Evolutionary conservation across 805 yeast species (phyloP).

Genomic region (Wickerhamomyces queroliae): DNA sequence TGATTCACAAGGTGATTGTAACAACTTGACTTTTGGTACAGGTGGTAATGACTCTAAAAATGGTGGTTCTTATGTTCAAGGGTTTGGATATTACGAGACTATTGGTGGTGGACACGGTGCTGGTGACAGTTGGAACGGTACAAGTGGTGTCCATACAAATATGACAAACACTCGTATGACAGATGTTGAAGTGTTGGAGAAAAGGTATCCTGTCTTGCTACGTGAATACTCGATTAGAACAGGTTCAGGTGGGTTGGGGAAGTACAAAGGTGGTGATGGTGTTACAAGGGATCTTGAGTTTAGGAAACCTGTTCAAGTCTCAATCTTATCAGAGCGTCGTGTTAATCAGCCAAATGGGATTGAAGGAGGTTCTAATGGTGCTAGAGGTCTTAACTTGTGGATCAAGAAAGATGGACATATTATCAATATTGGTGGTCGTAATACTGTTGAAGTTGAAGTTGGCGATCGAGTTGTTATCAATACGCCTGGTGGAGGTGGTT

Average conservation of each 20-base stretch:
- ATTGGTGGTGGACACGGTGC: constrained; percentile 97
- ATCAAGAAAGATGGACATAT: constrained; percentile 28
- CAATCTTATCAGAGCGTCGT: constrained; percentile 83
- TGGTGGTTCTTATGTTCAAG: constrained; percentile 46
- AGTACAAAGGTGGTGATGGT: constrained; percentile 77
- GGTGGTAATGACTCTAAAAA: constrained; percentile 54
- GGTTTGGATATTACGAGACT: constrained; percentile 91
- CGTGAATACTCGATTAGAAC: constrained; percentile 64
- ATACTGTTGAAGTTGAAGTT: constrained; percentile 45
- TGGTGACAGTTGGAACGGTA: constrained; percentile 80
- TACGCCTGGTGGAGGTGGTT: constrained; percentile 90
- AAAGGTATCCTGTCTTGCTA: constrained; percentile 78
- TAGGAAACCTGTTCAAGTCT: constrained; percentile 62
- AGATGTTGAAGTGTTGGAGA: constrained; percentile 84
- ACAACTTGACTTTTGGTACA: constrained; percentile 87
- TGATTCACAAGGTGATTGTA: constrained; percentile 94
- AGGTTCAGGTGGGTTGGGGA: constrained; percentile 79
- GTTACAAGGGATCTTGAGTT: constrained; percentile 83
- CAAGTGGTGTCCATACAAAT: constrained; percentile 86
- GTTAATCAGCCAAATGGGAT: constrained; percentile 83
- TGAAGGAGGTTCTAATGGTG: constrained; percentile 74
- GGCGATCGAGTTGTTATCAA: constrained; percentile 65
- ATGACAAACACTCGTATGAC: constrained; percentile 94
- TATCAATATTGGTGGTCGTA: constrained; percentile 65
- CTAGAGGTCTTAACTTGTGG: constrained; percentile 64